Percentiles rank a stretch among this genome's conserved stretches.
Conservation (phyloP, 306 rosid genomes). For the Erythrophleum fordii region DNA sequence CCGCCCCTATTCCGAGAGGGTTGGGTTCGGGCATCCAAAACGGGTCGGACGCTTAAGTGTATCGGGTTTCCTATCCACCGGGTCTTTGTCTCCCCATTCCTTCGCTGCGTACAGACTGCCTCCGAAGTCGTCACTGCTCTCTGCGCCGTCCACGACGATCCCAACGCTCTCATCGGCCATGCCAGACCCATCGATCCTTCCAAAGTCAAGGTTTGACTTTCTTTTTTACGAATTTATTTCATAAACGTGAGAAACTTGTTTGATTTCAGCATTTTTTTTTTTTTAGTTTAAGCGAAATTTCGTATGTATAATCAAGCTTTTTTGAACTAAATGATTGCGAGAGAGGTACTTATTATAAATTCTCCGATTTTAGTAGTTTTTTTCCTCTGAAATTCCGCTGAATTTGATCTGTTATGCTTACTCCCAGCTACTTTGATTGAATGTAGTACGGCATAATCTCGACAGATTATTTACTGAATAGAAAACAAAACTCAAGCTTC, state of each 20-base stretch:
- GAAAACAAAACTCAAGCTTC: no score
- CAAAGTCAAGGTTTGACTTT: slow-evolving; percentile 54
- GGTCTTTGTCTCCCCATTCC: slow-evolving; percentile 82
- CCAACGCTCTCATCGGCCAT: background rate
- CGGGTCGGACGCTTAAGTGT: slow-evolving; percentile 49
- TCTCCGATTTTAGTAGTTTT: no score
- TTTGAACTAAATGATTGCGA: background rate
- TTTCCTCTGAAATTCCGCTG: no score
- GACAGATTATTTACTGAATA: no score
- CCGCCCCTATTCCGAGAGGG: slow-evolving; percentile 71
- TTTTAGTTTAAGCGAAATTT: background rate
- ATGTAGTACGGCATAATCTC: no score
- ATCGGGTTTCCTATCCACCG: slow-evolving; percentile 68
- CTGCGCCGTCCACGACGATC: slow-evolving; percentile 35
- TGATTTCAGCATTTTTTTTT: background rate
- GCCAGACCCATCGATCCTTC: slow-evolving; percentile 43
- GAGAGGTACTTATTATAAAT: background rate
- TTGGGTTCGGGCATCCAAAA: slow-evolving; percentile 50
- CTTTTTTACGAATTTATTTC: background rate
- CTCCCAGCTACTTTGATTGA: no score
- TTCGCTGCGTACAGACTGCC: slow-evolving; percentile 90
- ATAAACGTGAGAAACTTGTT: background rate
- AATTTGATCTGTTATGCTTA: no score
- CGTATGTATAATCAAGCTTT: background rate
- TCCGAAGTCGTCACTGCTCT: slow-evolving; percentile 50